Percentiles rank a stretch among this genome's conserved stretches.
phyloP scores from a whole-genome alignment of 108 stramenopile genomes.

The Skeletonema menzelii region DNA sequence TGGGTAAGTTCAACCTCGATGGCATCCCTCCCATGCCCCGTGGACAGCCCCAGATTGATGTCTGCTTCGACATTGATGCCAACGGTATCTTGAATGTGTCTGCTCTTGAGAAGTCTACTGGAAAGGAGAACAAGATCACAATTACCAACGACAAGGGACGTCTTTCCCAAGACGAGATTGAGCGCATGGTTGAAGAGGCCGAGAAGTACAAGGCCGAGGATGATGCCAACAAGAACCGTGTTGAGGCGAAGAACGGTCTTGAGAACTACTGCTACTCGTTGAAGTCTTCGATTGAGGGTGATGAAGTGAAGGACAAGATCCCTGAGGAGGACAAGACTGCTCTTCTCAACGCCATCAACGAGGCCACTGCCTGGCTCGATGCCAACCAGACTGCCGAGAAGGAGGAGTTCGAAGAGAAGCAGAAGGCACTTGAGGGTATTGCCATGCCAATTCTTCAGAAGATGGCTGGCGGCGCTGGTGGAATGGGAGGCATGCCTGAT shows the following conservation, averaged over 20 bases:
- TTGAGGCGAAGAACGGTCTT: conserved; percentile 95
- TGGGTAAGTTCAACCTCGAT: conserved; percentile 99
- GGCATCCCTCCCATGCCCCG: conserved; percentile 99
- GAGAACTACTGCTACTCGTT: conserved; percentile 98
- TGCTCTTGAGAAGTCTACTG: conserved; percentile 98
- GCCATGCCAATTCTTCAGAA: conserved; percentile 93
- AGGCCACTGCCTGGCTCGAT: conserved; percentile 93
- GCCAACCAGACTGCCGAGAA: conserved; percentile 93
- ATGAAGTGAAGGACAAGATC: conserved; percentile 88
- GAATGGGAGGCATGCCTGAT: conserved; percentile 62
- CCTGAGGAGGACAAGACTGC: conserved; percentile 80
- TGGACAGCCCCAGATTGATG: conserved; percentile 99
- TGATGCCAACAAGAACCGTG: conserved; percentile 93
- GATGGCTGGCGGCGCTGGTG: conserved; percentile 49
- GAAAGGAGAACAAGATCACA: conserved; percentile 99
- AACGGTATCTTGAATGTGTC: conserved; percentile 91
- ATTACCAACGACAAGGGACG: conserved; percentile 99
- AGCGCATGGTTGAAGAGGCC: conserved; percentile 98
- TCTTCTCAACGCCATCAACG: conserved; percentile 86
- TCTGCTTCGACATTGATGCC: conserved; percentile 99
- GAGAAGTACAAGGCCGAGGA: conserved; percentile 99
- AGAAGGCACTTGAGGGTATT: conserved; percentile 93
- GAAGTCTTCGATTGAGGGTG: conserved; percentile 87
- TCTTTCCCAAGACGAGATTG: conserved; percentile 97
- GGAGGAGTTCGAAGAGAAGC: conserved; percentile 98